These are phyloP conservation scores for Boletus sp. DNA, from an alignment of 1,284 basidiomycete species.

Conservation along the genomic window DNA sequence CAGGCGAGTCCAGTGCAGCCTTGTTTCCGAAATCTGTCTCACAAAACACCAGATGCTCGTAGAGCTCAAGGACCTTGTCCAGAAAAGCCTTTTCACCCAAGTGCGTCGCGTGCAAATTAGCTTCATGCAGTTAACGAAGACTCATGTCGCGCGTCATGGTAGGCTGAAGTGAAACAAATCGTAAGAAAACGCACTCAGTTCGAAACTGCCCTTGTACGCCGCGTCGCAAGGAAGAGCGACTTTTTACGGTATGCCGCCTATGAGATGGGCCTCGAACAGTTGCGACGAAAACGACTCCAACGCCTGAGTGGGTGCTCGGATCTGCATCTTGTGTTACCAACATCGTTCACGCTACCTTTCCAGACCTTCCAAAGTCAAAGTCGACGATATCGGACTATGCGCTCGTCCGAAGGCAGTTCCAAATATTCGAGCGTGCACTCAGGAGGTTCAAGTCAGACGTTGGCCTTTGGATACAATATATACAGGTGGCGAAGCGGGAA, in stretches of 20 bases:
- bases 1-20: constrained; percentile 43
- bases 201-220: constrained; percentile 80
- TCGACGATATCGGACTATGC: constrained; percentile 79
- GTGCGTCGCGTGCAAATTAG: constrained; percentile 40
- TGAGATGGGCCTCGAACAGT: constrained; percentile 83
- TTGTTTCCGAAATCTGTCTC: constrained; percentile 10
- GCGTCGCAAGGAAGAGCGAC: constrained; percentile 82
- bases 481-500: constrained; percentile 77
- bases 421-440: constrained; percentile 88
- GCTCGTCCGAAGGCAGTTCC: constrained; percentile 76
- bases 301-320: constrained; percentile 59
- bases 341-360: neutral
- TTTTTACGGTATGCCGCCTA: constrained; percentile 90
- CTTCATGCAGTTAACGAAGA: neutral
- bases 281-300: constrained; percentile 72
- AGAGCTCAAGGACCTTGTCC: constrained; percentile 91
- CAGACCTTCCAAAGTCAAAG: constrained; percentile 50
- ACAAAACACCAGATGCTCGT: constrained; percentile 71
- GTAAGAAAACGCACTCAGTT: constrained; percentile 81
- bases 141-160: neutral
- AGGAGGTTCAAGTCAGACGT: constrained; percentile 88
- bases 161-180: constrained; percentile 75
- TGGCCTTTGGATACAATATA: constrained; percentile 85
- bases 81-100: constrained; percentile 83
- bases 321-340: constrained; percentile 2